Evolutionary conservation across 108 stramenopile genomes (phyloP).

Genomic region (Nitzschia sp.): DNA sequence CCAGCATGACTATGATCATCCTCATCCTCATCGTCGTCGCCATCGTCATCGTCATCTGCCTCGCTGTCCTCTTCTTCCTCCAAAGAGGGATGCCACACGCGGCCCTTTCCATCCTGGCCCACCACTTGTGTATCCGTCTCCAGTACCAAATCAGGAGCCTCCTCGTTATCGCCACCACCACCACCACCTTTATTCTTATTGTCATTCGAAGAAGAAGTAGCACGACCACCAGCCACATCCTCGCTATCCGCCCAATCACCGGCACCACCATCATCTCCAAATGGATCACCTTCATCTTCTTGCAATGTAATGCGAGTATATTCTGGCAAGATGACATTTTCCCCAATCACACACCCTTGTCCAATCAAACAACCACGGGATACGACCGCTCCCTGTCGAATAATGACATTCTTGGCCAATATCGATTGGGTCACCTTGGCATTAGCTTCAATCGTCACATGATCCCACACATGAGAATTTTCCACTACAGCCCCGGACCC

Average conservation of each 20-base stretch:
- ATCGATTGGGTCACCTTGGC: slow-evolving; percentile 69
- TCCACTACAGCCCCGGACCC: slow-evolving; percentile 50
- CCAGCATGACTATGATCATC: slow-evolving; percentile 18
- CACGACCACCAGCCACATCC: not conserved
- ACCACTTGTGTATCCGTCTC: slow-evolving; percentile 55
- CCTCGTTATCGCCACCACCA: too few species aligned
- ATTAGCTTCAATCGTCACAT: slow-evolving; percentile 68
- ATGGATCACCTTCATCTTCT: slow-evolving; percentile 56
- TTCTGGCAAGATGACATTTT: slow-evolving; percentile 68
- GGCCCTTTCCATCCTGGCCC: slow-evolving; percentile 65
- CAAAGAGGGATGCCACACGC: slow-evolving; percentile 58
- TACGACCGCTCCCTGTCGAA: slow-evolving; percentile 72
- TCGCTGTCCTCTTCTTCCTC: slow-evolving; percentile 47
- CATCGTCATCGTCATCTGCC: slow-evolving; percentile 45
- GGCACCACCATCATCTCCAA: slow-evolving; percentile 30
- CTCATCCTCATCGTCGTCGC: slow-evolving; percentile 43
- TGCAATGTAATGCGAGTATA: slow-evolving; percentile 88
- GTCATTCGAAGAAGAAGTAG: slow-evolving; percentile 4
- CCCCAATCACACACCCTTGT: slow-evolving; percentile 83
- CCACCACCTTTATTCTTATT: slow-evolving; percentile 37
- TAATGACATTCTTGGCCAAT: slow-evolving; percentile 64
- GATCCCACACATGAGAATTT: slow-evolving; percentile 87
- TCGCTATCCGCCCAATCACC: slow-evolving; percentile 15
- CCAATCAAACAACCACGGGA: slow-evolving; percentile 89
- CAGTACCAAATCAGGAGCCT: slow-evolving; percentile 18